Evolutionary conservation across 2,329 filamentous ascomycete genomes (phyloP), one percentile per base, ranked within the genome.

Genomic region (Pseudocercospora fuligena): DNA sequence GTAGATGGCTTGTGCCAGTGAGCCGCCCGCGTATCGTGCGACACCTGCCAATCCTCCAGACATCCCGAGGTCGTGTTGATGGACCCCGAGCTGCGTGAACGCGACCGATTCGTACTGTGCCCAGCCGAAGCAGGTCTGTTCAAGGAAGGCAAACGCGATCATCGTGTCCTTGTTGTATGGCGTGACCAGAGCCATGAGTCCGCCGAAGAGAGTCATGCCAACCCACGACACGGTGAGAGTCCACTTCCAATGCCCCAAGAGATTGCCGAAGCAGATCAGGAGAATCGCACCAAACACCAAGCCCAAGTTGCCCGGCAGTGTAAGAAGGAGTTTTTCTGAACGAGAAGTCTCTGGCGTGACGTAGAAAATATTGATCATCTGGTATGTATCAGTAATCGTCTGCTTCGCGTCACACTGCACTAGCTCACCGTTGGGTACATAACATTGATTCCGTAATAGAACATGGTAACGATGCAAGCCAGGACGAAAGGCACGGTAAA

Each of bases 201-300:
- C 79, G 1, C 82, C 83, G 63, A 83, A 85, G 6, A 84, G 65
- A 9, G 82, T 80, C 82, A 85, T 84, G n/a, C 83, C 69, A 27
- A 78, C 75, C 11, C 82, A 78, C 1, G 80, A 81, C 0, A 73
- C 80, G 0, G 78, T 80, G 25, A 84, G 70, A 14, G 81, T 81
- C 82, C 80, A 83, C 16, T 82, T 78, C 81, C 82, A 85, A 63
- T 81, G 77, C 3, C 79, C 76, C 46, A 85, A 78, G 60, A 71
- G 76, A 36, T 77, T 77, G 11, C 83, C 83, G 51, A 84, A 78
- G 7, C 75, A 64, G 0, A 78, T 79, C 6, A 84, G 75, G 12
- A 82, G 69, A 0, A 80, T 73, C 0, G 82, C 81, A 59, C 82
- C 82, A 54, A 80, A 77, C 3, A 78, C 74, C 11, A 85, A 79